These are phyloP conservation scores for Boletellus sp. DNA, from an alignment of 1,284 basidiomycete species.

Conservation along the genomic window DNA sequence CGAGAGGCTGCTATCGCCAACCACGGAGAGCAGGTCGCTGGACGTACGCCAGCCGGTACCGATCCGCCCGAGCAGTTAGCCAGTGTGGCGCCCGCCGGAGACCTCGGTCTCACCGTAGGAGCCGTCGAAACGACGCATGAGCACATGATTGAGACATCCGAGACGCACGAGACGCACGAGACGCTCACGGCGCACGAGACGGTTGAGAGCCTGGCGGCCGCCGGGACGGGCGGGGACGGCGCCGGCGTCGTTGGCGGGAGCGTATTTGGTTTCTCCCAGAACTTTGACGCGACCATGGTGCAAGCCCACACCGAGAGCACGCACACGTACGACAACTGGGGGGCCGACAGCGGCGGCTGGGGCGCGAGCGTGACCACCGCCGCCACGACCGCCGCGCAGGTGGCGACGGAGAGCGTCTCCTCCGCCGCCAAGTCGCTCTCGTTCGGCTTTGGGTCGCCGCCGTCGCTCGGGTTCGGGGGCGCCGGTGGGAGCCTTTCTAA, in stretches of 20 bases:
- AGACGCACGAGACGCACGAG: no score
- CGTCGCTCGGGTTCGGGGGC: no score
- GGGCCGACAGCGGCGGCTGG: no score
- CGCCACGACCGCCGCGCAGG: not conserved
- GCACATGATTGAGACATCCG: conserved; percentile 3
- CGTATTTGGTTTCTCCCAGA: not conserved
- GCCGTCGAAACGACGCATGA: conserved; percentile 4
- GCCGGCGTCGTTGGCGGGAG: not conserved
- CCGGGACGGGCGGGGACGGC: not conserved
- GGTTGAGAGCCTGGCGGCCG: conserved; percentile 4
- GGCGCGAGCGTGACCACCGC: not conserved
- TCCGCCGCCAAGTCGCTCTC: conserved; percentile 2
- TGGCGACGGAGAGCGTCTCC: conserved; percentile 1
- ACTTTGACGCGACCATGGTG: not conserved
- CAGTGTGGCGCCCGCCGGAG: conserved; percentile 3
- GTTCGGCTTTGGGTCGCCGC: conserved; percentile 4
- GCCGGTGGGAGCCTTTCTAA: not conserved
- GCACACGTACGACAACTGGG: not conserved
- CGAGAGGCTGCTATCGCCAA: not conserved
- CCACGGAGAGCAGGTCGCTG: conserved; percentile 7
- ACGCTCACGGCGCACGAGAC: conserved; percentile 4
- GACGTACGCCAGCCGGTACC: conserved; percentile 29
- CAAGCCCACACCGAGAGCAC: not conserved
- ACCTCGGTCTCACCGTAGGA: not conserved
- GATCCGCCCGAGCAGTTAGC: conserved; percentile 20